phyloP scores from a whole-genome alignment of 2,329 filamentous ascomycete species.

The Botrytis galanthina region DNA sequence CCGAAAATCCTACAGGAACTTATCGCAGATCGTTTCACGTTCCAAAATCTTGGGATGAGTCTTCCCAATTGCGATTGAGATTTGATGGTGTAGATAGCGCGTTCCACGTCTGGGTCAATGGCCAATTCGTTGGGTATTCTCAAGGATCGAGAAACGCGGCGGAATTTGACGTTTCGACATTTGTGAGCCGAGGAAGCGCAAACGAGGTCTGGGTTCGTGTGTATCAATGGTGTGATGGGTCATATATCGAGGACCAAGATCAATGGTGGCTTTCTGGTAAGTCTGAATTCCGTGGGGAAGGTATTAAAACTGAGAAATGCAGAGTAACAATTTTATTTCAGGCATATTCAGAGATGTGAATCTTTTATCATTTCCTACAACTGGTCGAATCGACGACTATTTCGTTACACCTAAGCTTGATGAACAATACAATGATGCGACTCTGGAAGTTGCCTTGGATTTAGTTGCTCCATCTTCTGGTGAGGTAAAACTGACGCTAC shows the following conservation, averaged over 20 bases:
- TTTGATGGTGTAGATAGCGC: constrained; percentile 73
- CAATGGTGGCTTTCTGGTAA: constrained; percentile 65
- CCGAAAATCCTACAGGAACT: constrained; percentile 53
- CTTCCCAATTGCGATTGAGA: constrained; percentile 57
- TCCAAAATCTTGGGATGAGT: constrained; percentile 41
- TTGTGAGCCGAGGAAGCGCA: constrained; percentile 45
- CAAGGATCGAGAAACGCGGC: constrained; percentile 67
- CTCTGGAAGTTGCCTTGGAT: constrained; percentile 24
- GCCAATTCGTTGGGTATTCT: constrained; percentile 61
- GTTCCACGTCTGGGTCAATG: constrained; percentile 69
- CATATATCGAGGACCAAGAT: constrained; percentile 66
- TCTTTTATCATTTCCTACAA: constrained; percentile 54
- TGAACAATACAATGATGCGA: constrained; percentile 49
- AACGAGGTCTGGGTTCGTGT: constrained; percentile 64
- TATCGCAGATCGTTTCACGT: constrained; percentile 51
- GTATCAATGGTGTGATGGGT: constrained; percentile 68
- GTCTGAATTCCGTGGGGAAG: constrained; percentile 11
- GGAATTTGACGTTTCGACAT: constrained; percentile 64
- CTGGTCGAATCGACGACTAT: constrained; percentile 54
- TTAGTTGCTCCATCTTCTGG: not conserved
- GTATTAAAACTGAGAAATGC: not conserved
- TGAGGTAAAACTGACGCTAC: constrained; percentile 21
- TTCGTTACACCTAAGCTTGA: constrained; percentile 56
- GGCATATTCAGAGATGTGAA: constrained; percentile 67
- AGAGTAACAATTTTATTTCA: constrained; percentile 25